Evolutionary conservation across 1,139 yeast genomes (phyloP).

Genomic region (Hemisphaericaspora lyxosophila): DNA sequence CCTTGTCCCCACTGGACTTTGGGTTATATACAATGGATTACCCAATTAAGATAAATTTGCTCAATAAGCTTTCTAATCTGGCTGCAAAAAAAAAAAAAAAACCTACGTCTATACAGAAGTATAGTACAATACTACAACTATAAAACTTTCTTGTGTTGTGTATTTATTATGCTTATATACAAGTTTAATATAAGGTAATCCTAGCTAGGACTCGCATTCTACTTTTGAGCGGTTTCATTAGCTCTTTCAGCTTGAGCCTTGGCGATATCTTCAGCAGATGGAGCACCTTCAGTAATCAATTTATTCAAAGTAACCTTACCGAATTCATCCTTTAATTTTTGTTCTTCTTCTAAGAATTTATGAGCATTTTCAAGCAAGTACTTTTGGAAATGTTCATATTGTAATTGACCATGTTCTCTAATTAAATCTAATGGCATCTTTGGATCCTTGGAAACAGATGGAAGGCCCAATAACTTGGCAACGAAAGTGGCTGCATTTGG

Average conservation of each 20-base stretch:
- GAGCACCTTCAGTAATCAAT: slow-evolving; percentile 80
- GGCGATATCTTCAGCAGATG: slow-evolving; percentile 82
- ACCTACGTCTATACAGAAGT: neutral
- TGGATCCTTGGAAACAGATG: slow-evolving; percentile 55
- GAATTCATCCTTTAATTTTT: slow-evolving; percentile 74
- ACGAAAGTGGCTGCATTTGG: slow-evolving; percentile 54
- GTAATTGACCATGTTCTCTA: slow-evolving; percentile 91
- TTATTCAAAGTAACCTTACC: slow-evolving; percentile 81
- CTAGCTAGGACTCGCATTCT: slow-evolving; percentile 5
- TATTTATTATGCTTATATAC: slow-evolving; percentile 3
- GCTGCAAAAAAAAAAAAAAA: neutral
- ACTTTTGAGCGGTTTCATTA: slow-evolving; percentile 17
- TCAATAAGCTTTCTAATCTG: neutral
- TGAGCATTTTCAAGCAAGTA: slow-evolving; percentile 87
- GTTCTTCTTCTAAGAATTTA: slow-evolving; percentile 77
- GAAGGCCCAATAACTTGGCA: slow-evolving; percentile 61
- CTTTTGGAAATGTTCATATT: slow-evolving; percentile 80
- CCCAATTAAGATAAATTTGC: neutral
- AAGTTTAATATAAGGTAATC: slow-evolving; percentile 2
- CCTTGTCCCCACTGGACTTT: too few relatives aligned
- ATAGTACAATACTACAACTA: too few relatives aligned
- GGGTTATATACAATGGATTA: neutral
- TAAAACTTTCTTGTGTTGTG: neutral
- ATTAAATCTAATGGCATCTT: slow-evolving; percentile 90
- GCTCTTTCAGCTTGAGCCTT: slow-evolving; percentile 54